Evolutionary conservation across 148 eudicot species (phyloP).

Genomic region (Rhododendron kiyosumense): DNA sequence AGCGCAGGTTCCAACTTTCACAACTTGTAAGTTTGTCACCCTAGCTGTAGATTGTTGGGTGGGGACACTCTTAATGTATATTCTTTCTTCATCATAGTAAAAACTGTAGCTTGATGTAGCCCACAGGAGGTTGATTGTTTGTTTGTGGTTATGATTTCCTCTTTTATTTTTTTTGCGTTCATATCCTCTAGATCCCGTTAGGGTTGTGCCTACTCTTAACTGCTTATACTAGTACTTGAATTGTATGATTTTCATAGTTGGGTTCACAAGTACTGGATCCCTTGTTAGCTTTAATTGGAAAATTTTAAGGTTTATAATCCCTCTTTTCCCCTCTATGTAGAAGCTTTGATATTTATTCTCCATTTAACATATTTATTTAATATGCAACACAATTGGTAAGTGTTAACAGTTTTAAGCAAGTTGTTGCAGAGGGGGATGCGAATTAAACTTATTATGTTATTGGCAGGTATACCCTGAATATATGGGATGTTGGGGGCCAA

Average conservation of each 20-base stretch:
- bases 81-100: neutral
- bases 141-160: neutral
- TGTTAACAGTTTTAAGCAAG: neutral
- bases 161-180: neutral
- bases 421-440: neutral
- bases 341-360: neutral
- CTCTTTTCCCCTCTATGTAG: neutral
- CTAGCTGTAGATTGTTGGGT: neutral
- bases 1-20: neutral
- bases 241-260: neutral
- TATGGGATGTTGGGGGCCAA: slow-evolving; percentile 99
- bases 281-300: neutral
- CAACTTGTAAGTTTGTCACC: neutral
- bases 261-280: neutral
- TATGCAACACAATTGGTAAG: neutral
- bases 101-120: neutral
- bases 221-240: neutral
- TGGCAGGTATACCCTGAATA: slow-evolving; percentile 78
- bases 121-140: neutral
- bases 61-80: neutral
- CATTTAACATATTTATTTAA: neutral
- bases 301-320: neutral
- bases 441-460: neutral
- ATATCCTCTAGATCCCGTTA: neutral
- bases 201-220: neutral